Evolutionary conservation across 1,284 basidiomycete genomes (phyloP).

Genomic region (Serendipita sp.): DNA sequence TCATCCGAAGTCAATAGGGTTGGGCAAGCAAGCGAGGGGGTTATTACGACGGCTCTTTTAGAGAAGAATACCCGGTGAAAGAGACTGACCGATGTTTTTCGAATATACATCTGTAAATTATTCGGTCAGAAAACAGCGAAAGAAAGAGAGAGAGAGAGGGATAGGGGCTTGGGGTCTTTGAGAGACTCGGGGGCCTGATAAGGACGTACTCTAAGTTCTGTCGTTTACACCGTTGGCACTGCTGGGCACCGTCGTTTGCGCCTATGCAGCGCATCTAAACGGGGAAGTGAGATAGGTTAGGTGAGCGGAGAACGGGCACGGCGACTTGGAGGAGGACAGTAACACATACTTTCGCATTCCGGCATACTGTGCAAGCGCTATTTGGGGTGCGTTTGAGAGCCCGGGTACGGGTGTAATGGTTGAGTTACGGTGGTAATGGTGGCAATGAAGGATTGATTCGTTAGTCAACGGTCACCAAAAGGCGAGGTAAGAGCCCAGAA

Average conservation of each 20-base stretch:
- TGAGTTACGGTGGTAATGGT: neutral
- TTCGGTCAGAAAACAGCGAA: constrained; percentile 13
- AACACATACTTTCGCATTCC: constrained; percentile 53
- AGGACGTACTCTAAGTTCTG: constrained; percentile 50
- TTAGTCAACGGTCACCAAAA: neutral
- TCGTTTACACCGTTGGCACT: constrained; percentile 66
- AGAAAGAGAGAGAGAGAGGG: constrained; percentile 9
- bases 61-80: neutral
- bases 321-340: neutral
- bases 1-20: neutral
- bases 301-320: no score
- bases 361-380: constrained; percentile 67
- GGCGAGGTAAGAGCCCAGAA: neutral
- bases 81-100: constrained; percentile 54
- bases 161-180: constrained; percentile 6
- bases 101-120: constrained; percentile 47
- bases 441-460: neutral
- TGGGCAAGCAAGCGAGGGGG: neutral
- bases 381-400: constrained; percentile 39
- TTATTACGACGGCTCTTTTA: neutral
- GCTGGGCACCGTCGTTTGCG: constrained; percentile 60
- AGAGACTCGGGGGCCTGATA: neutral
- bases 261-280: constrained; percentile 75
- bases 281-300: constrained; percentile 11
- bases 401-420: constrained; percentile 37